Evolutionary conservation across 2,329 filamentous ascomycete genomes (phyloP).

Genomic region (Trichoderma harzianum): DNA sequence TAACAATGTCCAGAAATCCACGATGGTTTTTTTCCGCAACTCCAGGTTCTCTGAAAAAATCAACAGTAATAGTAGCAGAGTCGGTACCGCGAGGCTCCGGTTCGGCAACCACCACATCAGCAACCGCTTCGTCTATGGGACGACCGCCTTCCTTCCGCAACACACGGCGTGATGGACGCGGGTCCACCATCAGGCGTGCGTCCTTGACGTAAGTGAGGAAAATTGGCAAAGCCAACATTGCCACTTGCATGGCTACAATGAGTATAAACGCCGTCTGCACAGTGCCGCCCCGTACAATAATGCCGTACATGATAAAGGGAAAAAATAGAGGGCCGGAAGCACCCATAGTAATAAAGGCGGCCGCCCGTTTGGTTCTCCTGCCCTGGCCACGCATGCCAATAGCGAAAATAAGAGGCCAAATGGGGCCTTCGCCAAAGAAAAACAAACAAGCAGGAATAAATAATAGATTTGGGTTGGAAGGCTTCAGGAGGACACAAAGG

Average conservation of each 20-base stretch:
- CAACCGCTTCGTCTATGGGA: constrained; percentile 16
- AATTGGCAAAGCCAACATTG: constrained; percentile 47
- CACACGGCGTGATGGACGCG: constrained; percentile 24
- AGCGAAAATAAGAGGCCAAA: constrained; percentile 79
- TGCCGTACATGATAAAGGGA: constrained; percentile 69
- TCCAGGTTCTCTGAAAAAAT: constrained; percentile 6
- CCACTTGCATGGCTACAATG: constrained; percentile 51
- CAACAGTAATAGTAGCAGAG: constrained; percentile 1
- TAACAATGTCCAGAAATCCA: constrained; percentile 27
- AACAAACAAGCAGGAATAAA: constrained; percentile 64
- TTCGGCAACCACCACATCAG: constrained; percentile 20
- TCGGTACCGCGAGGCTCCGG: neutral
- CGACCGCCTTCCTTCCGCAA: constrained; percentile 22
- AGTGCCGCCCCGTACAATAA: constrained; percentile 55
- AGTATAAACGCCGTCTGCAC: constrained; percentile 64
- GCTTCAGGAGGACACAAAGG: constrained; percentile 45
- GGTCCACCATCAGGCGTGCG: constrained; percentile 44
- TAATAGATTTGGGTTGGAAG: constrained; percentile 46
- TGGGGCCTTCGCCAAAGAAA: constrained; percentile 77
- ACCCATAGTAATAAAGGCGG: constrained; percentile 73
- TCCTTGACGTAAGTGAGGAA: constrained; percentile 47
- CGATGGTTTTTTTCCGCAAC: constrained; percentile 22
- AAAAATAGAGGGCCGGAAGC: constrained; percentile 71
- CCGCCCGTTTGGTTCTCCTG: constrained; percentile 73
- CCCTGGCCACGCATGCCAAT: constrained; percentile 78